Percentiles rank a stretch among this genome's conserved stretches.
These are phyloP conservation scores for Glomus cerebriforme DNA, from an alignment of 192 early-diverging fungal genomes.

Conservation along the genomic window DNA sequence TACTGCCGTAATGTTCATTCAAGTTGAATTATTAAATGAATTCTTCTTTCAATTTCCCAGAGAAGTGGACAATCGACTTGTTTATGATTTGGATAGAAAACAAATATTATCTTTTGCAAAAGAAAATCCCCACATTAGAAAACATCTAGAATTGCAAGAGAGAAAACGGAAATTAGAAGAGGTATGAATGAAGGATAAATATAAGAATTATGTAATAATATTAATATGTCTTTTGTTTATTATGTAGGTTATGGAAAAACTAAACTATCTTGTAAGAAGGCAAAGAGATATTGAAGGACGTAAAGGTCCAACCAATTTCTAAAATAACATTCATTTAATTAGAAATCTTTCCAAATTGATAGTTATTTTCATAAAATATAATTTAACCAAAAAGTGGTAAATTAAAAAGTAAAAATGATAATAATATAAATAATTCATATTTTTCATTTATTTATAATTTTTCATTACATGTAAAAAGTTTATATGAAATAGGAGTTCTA, in stretches of 20 bases:
- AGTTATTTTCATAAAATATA: no score
- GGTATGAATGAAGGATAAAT: constrained; percentile 48
- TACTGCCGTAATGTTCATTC: constrained; percentile 97
- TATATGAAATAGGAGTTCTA: no score
- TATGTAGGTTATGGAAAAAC: constrained; percentile 48
- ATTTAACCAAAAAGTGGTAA: background rate
- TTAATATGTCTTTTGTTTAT: constrained; percentile 4
- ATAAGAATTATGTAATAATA: background rate
- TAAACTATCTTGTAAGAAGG: constrained; percentile 59
- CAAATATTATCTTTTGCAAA: constrained; percentile 87
- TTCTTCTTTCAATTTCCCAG: constrained; percentile 98
- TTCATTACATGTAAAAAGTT: no score
- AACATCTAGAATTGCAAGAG: constrained; percentile 87
- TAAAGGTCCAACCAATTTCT: constrained; percentile 9
- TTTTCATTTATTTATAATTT: no score
- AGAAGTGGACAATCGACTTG: constrained; percentile 89
- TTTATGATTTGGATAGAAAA: constrained; percentile 78
- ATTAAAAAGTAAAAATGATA: no score
- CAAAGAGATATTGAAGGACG: constrained; percentile 55
- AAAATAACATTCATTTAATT: background rate
- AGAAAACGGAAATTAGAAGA: constrained; percentile 81
- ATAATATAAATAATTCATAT: no score
- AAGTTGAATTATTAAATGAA: constrained; percentile 95
- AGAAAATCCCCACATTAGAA: constrained; percentile 82
- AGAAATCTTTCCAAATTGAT: no score